Base-by-base conservation (phyloP, 495 filamentous ascomycete genomes). In the Thozetella sp. region DNA sequence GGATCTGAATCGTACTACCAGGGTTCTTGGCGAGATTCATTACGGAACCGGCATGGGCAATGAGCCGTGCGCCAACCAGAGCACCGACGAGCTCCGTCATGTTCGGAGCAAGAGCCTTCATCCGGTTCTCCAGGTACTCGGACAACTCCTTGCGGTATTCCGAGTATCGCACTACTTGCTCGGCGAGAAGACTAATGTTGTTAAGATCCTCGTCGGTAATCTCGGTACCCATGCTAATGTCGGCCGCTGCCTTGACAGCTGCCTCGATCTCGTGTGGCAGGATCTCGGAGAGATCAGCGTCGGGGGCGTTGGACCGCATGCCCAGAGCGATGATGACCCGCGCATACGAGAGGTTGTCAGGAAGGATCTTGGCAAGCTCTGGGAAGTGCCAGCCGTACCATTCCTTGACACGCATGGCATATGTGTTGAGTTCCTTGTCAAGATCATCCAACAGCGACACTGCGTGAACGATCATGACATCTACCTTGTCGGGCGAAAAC, bases 371-470 rank as follows among this genome's bases (percentile, higher is more conserved):
- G 60, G 90, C 93, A 84, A 99, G 84, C 78, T 99, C 95, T 22
- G 95, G 95, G 81, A 98, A 99, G 78, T 98, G 96, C 95, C 95
- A 99, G 58, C 95, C 95, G 67, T 99, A 99, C 95, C 95, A 99
- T 76, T 99, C 95, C 86, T 97, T 97, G 54, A 97, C 93, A 70
- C 95, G 83, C 95, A 99, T 99, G 64, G 95, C 96, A 68, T 97
- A 97, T 63, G 88, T 94, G 78, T 99, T 99, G 53, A 99, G 80
- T 74, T 99, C 96, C 82, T 99, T 99, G 81, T 99, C 95, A 43
- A 98, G 78, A 64, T 98, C 95, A 72, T 99, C 95, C 22, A 99
- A 82, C 51, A 97, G 87, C 24, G 88, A 88, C 66, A 99, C 96
- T 57, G 95, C 92, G 76, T 98, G 95, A 40, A 99, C 92, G 64